Evolutionary conservation across 2,329 filamentous ascomycete species (phyloP).

Genomic region (Pseudogymnoascus sp.): DNA sequence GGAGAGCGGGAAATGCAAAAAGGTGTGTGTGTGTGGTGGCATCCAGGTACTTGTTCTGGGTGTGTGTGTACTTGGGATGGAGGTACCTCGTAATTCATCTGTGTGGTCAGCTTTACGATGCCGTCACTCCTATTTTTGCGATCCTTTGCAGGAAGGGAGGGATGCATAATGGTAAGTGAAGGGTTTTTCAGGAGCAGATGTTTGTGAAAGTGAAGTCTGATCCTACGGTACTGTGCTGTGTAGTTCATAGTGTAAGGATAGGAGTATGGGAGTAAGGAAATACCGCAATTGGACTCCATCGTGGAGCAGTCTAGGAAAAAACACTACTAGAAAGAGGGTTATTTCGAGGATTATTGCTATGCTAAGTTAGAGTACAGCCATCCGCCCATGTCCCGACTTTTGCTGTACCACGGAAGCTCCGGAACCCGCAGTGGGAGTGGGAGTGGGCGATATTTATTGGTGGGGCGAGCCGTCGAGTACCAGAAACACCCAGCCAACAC

Average conservation of each 20-base stretch:
- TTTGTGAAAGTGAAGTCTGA: background rate
- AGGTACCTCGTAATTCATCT: background rate
- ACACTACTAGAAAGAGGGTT: background rate
- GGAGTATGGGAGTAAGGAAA: background rate
- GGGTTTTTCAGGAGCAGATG: background rate
- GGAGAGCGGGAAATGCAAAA: background rate
- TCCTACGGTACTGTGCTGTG: too few relatives aligned
- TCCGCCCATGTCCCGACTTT: background rate
- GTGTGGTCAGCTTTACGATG: background rate
- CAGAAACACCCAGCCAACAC: background rate
- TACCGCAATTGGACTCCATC: background rate
- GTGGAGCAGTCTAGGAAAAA: background rate
- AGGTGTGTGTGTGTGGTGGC: background rate
- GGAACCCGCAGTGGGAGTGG: background rate
- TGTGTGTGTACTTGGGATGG: background rate
- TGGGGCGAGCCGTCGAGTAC: background rate
- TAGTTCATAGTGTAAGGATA: too few relatives aligned
- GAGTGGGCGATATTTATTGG: background rate
- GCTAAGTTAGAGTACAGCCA: background rate
- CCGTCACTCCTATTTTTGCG: background rate
- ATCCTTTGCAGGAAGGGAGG: background rate
- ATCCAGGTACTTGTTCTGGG: background rate
- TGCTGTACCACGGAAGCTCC: slow-evolving; percentile 3
- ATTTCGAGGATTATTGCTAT: background rate
- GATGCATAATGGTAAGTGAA: background rate